Percentiles rank a stretch among this genome's conserved stretches.
Conservation (phyloP, 2,329 filamentous ascomycete species). For the Alternaria angustiovoidea region DNA sequence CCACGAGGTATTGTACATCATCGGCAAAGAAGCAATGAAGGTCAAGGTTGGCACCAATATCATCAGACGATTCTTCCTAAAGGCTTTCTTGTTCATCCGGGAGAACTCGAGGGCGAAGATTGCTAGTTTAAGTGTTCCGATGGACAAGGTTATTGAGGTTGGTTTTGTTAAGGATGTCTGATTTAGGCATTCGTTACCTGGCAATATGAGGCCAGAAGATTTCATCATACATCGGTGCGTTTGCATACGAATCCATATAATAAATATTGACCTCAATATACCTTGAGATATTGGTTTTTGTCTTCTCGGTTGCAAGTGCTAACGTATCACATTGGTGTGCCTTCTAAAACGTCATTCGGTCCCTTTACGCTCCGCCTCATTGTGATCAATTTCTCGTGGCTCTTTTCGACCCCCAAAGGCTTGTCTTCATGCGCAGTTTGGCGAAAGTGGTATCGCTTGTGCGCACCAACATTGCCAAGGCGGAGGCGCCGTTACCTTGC, state of each 20-base stretch:
- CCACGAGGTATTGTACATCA: conserved; percentile 61
- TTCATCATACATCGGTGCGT: background rate
- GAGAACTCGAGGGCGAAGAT: conserved; percentile 73
- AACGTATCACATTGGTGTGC: background rate
- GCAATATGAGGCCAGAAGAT: background rate
- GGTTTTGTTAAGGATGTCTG: conserved; percentile 74
- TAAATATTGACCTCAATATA: too few relatives aligned
- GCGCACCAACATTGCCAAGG: background rate
- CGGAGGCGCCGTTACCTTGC: background rate
- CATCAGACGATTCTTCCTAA: conserved; percentile 58
- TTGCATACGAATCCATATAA: background rate
- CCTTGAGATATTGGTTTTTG: background rate
- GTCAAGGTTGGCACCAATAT: conserved; percentile 55
- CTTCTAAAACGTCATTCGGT: background rate
- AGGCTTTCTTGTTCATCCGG: conserved; percentile 68
- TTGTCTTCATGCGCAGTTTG: background rate
- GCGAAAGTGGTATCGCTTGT: background rate
- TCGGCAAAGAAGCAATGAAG: conserved; percentile 60
- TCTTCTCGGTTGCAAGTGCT: background rate
- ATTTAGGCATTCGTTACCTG: background rate
- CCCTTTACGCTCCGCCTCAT: background rate
- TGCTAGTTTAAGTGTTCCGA: conserved; percentile 66
- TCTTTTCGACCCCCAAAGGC: background rate
- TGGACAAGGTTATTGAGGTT: conserved; percentile 71
- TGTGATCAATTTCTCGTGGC: background rate